Conservation (phyloP, 2,329 filamentous ascomycete species). For the Lasiodiplodia sp. region DNA sequence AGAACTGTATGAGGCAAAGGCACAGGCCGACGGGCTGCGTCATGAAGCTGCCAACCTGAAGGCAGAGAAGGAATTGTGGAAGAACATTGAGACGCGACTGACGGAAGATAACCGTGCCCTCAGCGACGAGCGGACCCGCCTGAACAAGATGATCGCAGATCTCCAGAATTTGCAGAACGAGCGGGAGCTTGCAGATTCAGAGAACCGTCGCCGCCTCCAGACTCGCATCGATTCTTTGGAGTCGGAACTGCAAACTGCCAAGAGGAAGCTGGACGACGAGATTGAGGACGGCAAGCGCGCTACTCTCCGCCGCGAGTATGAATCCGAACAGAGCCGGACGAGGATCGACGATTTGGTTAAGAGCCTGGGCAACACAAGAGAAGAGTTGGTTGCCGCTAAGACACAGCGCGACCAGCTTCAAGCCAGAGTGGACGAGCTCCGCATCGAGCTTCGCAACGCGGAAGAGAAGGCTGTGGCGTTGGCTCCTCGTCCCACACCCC, state of each 20-base stretch:
- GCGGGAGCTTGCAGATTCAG: conserved; percentile 82
- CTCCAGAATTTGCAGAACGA: conserved; percentile 92
- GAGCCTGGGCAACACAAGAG: conserved; percentile 79
- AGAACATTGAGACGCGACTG: conserved; percentile 87
- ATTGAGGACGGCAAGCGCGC: conserved; percentile 84
- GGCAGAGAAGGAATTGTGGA: conserved; percentile 93
- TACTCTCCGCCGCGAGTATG: conserved; percentile 85
- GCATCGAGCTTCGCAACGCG: conserved; percentile 84
- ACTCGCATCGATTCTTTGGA: conserved; percentile 80
- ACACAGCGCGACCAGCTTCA: conserved; percentile 90
- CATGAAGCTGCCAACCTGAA: conserved; percentile 93
- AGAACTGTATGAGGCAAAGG: conserved; percentile 86
- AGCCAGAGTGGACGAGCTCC: conserved; percentile 84
- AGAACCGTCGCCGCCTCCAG: conserved; percentile 81
- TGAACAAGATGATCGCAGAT: conserved; percentile 82
- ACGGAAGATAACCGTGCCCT: conserved; percentile 87
- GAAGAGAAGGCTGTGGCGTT: conserved; percentile 86
- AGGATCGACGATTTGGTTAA: conserved; percentile 90
- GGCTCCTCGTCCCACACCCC: conserved; percentile 77
- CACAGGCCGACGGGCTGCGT: conserved; percentile 82
- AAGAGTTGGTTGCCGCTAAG: conserved; percentile 85
- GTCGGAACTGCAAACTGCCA: conserved; percentile 76
- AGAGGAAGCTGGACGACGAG: conserved; percentile 84
- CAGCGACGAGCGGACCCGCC: conserved; percentile 80
- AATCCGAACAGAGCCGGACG: conserved; percentile 85